Conservation (phyloP, 805 yeast species). For the Kregervanrija pseudodelftensis region DNA sequence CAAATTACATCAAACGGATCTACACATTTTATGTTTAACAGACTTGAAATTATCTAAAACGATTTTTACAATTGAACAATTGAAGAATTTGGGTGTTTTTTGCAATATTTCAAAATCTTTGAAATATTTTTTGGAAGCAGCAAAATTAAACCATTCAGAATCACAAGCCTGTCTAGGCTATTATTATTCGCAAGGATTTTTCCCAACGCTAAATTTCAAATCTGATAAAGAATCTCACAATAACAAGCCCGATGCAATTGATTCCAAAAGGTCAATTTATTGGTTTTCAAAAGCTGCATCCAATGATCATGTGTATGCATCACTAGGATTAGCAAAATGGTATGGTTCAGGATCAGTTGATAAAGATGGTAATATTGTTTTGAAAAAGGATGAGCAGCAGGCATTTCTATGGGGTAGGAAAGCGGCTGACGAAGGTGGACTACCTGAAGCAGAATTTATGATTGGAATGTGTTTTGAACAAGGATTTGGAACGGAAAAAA, state of each 20-base stretch:
- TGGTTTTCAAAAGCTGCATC: constrained; percentile 71
- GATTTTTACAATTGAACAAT: constrained; percentile 26
- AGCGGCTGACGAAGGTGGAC: constrained; percentile 50
- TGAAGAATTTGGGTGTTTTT: constrained; percentile 24
- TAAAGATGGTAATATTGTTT: constrained; percentile 19
- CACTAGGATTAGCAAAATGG: constrained; percentile 73
- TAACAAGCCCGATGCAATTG: constrained; percentile 29
- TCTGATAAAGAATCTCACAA: constrained; percentile 25
- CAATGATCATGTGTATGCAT: constrained; percentile 58
- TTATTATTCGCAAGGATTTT: constrained; percentile 61
- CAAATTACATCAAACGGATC: constrained; percentile 30
- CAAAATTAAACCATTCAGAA: constrained; percentile 51
- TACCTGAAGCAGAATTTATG: constrained; percentile 60
- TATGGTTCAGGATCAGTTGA: constrained; percentile 61
- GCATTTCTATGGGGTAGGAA: constrained; percentile 61
- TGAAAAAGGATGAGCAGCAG: constrained; percentile 51
- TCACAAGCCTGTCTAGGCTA: constrained; percentile 68
- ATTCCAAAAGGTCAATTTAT: constrained; percentile 54
- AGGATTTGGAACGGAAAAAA: constrained; percentile 49
- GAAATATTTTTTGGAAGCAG: constrained; percentile 50
- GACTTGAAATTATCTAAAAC: constrained; percentile 21
- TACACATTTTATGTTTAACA: constrained; percentile 22
- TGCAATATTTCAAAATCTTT: constrained; percentile 38
- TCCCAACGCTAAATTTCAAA: constrained; percentile 27
- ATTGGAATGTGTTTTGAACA: constrained; percentile 61